Base-by-base conservation (phyloP, 2,329 filamentous ascomycete species). In the Xylariaceae sp. region DNA sequence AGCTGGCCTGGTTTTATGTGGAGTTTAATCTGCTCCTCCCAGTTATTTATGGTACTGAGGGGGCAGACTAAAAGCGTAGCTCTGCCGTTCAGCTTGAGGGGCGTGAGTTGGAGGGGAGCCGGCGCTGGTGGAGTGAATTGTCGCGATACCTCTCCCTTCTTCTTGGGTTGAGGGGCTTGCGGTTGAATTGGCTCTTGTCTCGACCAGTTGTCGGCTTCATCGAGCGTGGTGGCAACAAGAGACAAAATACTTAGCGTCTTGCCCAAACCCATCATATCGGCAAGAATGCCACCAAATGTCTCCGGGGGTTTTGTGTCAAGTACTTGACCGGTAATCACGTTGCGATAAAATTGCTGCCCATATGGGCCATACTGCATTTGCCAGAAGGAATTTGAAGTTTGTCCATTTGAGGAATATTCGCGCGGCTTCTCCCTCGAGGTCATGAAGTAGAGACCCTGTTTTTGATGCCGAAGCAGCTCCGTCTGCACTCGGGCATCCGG, bases 361-460 rank as follows among this genome's bases (percentile, higher is more conserved):
- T 74, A 74, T 39, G 65, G 65, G 21, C 70, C 67, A 36, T 76
- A 72, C 51, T 81, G 80, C 19, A 80, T 71, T 63, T 88, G 84
- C 91, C 92, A 97, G 36, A 96, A 81, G 0, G 89, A 88, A 48
- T 85, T 85, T 57, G 85, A 82, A 15, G 80, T 78, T 49, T 80
- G 79, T 30, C 65, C 66, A 46, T 87, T 82, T 2, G 77, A 74
- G 0, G 76, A 74, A 18, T 82, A 80, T 48, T 79, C 79, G n/a
- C 80, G 77, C 0, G 83, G 80, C 46, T 83, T 80, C 70, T 97
- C 92, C 58, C 89, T 87, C 18, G 81, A 80, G 9, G 78, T 83
- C 86, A 97, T 90, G 67, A 96, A 97, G 67, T 85, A 83, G 0
- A 97, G 78, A 0, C 88, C 92, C 71, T 96, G 91, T 69, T 89